Percentiles rank a stretch among this genome's conserved stretches.
Conservation (phyloP, 2,329 filamentous ascomycete genomes). For the Xylaria sp. region DNA sequence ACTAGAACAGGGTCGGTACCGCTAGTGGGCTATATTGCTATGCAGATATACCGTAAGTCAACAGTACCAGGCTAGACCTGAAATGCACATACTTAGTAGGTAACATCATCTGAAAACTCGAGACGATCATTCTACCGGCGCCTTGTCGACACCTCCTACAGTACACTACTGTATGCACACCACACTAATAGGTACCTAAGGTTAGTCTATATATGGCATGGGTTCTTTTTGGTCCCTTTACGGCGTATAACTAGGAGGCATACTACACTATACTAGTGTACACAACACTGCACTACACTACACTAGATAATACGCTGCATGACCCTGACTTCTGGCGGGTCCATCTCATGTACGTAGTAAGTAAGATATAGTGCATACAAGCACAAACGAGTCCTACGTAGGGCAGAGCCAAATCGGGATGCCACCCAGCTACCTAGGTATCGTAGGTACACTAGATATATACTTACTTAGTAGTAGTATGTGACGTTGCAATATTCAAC, state of each 20-base stretch:
- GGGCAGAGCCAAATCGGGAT: conserved; percentile 3
- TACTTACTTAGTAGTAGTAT: not conserved
- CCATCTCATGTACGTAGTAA: not conserved
- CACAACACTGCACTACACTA: no score
- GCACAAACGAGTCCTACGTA: not conserved
- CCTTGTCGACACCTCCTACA: no score
- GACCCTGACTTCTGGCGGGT: not conserved
- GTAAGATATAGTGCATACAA: no score
- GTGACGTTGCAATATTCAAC: conserved; percentile 12
- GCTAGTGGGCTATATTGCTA: no score
- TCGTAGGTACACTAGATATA: not conserved
- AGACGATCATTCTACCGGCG: no score
- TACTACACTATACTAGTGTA: not conserved
- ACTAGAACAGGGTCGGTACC: no score
- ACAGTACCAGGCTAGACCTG: not conserved
- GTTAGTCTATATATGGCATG: no score
- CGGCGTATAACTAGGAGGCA: no score
- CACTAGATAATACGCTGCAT: not conserved
- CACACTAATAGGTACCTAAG: no score
- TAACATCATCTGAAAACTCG: not conserved
- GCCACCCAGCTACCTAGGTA: not conserved
- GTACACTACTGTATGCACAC: no score
- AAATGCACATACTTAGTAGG: not conserved
- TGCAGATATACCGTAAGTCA: not conserved
- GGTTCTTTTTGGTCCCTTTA: no score